Evolutionary conservation across 2,329 filamentous ascomycete genomes (phyloP).

Genomic region (Epichloe sibirici): DNA sequence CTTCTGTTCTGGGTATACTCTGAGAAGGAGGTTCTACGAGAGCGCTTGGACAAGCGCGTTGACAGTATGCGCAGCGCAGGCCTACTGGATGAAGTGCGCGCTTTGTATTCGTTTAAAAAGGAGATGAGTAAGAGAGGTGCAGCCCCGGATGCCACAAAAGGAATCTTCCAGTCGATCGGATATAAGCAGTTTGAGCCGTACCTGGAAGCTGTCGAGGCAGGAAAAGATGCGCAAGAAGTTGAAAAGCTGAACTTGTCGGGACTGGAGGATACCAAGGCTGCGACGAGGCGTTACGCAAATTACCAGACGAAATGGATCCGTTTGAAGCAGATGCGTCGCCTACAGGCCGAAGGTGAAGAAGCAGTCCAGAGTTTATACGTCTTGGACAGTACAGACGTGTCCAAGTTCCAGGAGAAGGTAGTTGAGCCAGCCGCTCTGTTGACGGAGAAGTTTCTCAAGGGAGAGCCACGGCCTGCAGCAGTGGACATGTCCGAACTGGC

Average conservation of each 20-base stretch:
- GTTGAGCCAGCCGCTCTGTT: constrained; percentile 51
- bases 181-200: constrained; percentile 84
- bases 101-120: constrained; percentile 31
- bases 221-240: constrained; percentile 25
- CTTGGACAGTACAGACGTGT: constrained; percentile 63
- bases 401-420: constrained; percentile 51
- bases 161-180: constrained; percentile 94
- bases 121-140: constrained; percentile 29
- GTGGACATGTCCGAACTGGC: constrained; percentile 35
- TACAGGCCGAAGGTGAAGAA: constrained; percentile 41
- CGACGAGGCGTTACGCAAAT: constrained; percentile 78
- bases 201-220: constrained; percentile 33
- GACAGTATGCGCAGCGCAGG: constrained; percentile 64
- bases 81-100: constrained; percentile 35
- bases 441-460: constrained; percentile 49
- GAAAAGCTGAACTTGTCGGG: constrained; percentile 44
- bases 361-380: constrained; percentile 55
- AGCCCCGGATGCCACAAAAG: constrained; percentile 58
- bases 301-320: constrained; percentile 81
- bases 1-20: constrained; percentile 84
- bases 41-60: constrained; percentile 63
- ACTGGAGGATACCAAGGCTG: constrained; percentile 65
- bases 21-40: constrained; percentile 51
- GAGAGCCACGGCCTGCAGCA: constrained; percentile 40
- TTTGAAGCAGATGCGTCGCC: constrained; percentile 61